Conservation (phyloP, 441 rosid genomes). For the Populus hybrid region DNA sequence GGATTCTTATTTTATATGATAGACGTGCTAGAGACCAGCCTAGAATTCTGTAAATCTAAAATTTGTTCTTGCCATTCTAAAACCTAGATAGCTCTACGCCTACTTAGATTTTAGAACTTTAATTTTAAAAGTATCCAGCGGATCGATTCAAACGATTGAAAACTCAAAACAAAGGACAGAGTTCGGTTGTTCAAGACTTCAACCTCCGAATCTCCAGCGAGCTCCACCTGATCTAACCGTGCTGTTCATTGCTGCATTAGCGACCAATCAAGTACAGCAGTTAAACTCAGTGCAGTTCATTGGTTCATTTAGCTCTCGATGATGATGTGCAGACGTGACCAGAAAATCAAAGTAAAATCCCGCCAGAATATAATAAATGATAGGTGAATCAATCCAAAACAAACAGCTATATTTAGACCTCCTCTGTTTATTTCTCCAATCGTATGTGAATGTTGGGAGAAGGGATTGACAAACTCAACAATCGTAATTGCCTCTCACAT, state of each 20-base stretch:
- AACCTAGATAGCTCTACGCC: not conserved
- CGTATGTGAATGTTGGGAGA: not conserved
- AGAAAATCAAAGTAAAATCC: not conserved
- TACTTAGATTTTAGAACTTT: too few relatives aligned
- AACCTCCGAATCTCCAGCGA: not conserved
- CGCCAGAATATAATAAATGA: not conserved
- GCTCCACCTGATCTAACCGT: not conserved
- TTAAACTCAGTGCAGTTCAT: not conserved
- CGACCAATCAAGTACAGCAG: not conserved
- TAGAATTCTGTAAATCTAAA: not conserved
- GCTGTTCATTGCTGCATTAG: not conserved
- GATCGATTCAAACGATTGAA: too few relatives aligned
- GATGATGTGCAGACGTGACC: not conserved
- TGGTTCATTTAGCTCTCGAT: not conserved
- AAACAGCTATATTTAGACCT: not conserved
- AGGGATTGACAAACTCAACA: not conserved
- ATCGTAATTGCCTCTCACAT: not conserved
- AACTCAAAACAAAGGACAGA: not conserved
- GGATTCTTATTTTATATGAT: not conserved
- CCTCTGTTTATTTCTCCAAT: not conserved
- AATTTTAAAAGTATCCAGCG: not conserved
- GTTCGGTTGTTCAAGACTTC: not conserved
- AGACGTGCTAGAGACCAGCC: not conserved
- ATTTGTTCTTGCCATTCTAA: not conserved
- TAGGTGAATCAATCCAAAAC: not conserved